Percentiles rank a stretch among this genome's conserved stretches.
Evolutionary conservation across 176 grass and related monocot genomes (phyloP).

Genomic region (Ensete glaucum): DNA sequence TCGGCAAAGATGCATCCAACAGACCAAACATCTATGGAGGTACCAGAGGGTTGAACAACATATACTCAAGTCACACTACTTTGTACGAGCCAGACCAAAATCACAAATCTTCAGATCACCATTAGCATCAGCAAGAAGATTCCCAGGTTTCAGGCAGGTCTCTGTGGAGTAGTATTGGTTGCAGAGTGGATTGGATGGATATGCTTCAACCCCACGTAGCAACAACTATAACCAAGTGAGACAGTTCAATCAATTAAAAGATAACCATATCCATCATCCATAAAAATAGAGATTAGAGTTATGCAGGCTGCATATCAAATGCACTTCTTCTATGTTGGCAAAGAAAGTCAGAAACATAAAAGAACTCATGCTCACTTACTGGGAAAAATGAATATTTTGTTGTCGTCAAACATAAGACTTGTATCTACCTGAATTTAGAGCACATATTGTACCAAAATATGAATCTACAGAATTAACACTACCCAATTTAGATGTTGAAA

Average conservation of each 20-base stretch:
- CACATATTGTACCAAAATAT: too few species aligned
- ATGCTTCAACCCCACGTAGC: conserved; percentile 36
- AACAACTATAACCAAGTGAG: conserved; percentile 16
- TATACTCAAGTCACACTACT: conserved; percentile 42
- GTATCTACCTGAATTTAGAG: neutral
- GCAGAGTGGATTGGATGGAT: conserved; percentile 39
- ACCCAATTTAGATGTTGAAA: too few species aligned
- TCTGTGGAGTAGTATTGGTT: conserved; percentile 40
- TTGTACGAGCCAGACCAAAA: conserved; percentile 34
- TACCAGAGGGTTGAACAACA: conserved; percentile 36
- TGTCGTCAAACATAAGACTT: neutral
- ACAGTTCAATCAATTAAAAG: neutral
- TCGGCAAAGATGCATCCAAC: conserved; percentile 45
- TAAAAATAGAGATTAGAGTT: neutral
- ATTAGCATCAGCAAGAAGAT: conserved; percentile 38
- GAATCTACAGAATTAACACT: too few species aligned
- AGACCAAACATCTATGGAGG: conserved; percentile 41
- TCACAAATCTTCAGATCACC: conserved; percentile 46
- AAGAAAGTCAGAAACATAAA: neutral
- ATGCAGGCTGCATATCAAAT: neutral
- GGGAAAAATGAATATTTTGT: neutral
- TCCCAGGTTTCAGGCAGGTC: conserved; percentile 38
- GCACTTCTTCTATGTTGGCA: neutral
- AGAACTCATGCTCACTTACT: neutral
- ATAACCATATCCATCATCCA: neutral